Percentiles rank a stretch among this genome's conserved stretches.
These are phyloP conservation scores for Monilinia fructicola DNA, from an alignment of 2,329 filamentous ascomycete genomes.

Conservation along the genomic window DNA sequence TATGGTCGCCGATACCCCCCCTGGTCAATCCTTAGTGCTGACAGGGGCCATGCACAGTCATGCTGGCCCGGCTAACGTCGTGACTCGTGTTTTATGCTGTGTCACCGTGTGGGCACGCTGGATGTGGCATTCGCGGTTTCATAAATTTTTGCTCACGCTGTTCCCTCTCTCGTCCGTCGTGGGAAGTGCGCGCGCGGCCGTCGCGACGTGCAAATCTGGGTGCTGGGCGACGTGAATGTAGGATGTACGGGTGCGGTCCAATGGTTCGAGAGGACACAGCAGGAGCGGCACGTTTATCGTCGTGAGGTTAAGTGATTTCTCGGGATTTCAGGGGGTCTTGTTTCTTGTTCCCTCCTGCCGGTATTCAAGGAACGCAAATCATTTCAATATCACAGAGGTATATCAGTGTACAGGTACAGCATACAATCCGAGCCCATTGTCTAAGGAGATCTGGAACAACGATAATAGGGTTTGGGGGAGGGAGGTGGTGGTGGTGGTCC, in stretches of 20 bases:
- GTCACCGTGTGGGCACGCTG: background rate
- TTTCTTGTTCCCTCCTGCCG: slow-evolving; percentile 14
- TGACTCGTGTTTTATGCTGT: slow-evolving; percentile 19
- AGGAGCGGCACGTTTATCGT: slow-evolving; percentile 20
- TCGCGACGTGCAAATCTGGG: slow-evolving; percentile 2
- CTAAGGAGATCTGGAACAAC: slow-evolving; percentile 9
- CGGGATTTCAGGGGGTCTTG: slow-evolving; percentile 15
- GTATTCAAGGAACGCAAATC: slow-evolving; percentile 19
- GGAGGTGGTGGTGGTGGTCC: background rate
- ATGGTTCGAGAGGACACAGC: slow-evolving; percentile 1
- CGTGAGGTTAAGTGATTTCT: slow-evolving; percentile 15
- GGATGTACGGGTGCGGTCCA: background rate
- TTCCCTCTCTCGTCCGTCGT: background rate
- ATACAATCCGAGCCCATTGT: slow-evolving; percentile 9
- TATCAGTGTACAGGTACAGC: background rate
- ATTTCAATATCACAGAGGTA: slow-evolving; percentile 1
- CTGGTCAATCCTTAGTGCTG: slow-evolving; percentile 14
- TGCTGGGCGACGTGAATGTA: background rate
- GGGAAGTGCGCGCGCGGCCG: background rate
- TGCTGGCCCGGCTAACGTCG: slow-evolving; percentile 2
- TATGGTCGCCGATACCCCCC: slow-evolving; percentile 23
- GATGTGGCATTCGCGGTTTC: slow-evolving; percentile 5
- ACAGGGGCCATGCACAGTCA: slow-evolving; percentile 1
- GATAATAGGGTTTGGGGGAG: background rate
- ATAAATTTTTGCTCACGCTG: background rate